phyloP scores from a whole-genome alignment of 805 yeast genomes.

The Komagataella phaffii region DNA sequence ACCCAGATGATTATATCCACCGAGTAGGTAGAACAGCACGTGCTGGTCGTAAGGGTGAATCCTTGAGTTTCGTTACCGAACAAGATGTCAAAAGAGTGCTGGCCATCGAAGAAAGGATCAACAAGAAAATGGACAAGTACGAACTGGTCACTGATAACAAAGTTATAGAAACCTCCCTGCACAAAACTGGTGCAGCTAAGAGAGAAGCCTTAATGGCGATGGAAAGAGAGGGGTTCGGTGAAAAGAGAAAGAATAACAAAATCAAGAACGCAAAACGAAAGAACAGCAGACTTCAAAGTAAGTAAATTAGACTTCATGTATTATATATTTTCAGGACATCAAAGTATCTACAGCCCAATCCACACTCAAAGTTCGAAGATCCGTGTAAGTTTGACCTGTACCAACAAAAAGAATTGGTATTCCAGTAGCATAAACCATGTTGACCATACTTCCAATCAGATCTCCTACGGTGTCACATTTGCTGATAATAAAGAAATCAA shows the following conservation, averaged over 20 bases:
- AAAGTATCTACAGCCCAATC: slow-evolving; percentile 85
- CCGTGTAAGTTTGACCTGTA: slow-evolving; percentile 94
- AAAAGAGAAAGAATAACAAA: slow-evolving; percentile 40
- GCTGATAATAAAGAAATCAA: slow-evolving; percentile 86
- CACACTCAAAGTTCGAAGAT: slow-evolving; percentile 77
- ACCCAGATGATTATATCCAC: slow-evolving; percentile 73
- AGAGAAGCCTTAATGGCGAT: slow-evolving; percentile 86
- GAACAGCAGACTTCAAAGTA: slow-evolving; percentile 4
- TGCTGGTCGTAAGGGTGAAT: slow-evolving; percentile 85
- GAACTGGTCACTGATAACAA: slow-evolving; percentile 60
- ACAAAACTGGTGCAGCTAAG: slow-evolving; percentile 65
- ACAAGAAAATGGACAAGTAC: slow-evolving; percentile 66
- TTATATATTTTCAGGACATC: slow-evolving; percentile 32
- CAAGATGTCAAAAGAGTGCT: slow-evolving; percentile 71
- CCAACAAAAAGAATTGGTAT: slow-evolving; percentile 94
- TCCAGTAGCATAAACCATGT: slow-evolving; percentile 92
- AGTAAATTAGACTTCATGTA: not conserved
- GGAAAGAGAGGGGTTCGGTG: slow-evolving; percentile 88
- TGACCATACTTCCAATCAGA: slow-evolving; percentile 90
- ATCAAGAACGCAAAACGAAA: slow-evolving; percentile 15
- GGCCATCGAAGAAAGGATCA: slow-evolving; percentile 78
- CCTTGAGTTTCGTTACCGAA: slow-evolving; percentile 74
- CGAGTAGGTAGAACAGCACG: slow-evolving; percentile 96
- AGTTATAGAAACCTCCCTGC: slow-evolving; percentile 62
- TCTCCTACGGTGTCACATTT: slow-evolving; percentile 98